Evolutionary conservation across 306 rosid species (phyloP), one percentile per base, ranked within the genome.

Genomic region (Datisca glomerata): DNA sequence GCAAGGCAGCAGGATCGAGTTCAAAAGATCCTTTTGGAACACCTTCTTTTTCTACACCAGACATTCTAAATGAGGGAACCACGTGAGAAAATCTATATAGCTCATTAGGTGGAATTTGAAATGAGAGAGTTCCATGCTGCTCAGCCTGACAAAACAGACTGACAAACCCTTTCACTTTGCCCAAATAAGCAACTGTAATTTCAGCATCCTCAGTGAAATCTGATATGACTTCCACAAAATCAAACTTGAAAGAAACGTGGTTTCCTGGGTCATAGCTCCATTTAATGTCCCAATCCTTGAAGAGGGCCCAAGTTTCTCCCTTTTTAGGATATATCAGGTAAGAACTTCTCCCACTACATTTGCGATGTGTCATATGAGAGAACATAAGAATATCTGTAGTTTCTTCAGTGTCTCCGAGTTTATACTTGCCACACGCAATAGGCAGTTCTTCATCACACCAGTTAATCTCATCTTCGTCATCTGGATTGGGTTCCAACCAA

Each of bases 301-400:
- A 89, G 38, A 89, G 48, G 37, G 95, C 97, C 97, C 97, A 89
- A 18, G 86, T 89, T 49, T 89, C 95, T 24, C 95, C 95, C 66
- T 72, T 75, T 52, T 60, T 51, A 21, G 97, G 95, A 70, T 80
- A 75, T 41, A 89, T 56, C 32, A 77, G 22, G 43, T 49, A 77
- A 18, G 67, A 11, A 50, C 48, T 27, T 21, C 49, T 49, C 15
- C 32, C 44, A 21, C 57, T 56, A 35, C 59, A 68, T 51, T 66
- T 47, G 53, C 65, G 52, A 47, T 57, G 61, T 56, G 77, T 40
- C 79, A 58, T 67, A 65, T 89, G 97, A 61, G 97, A 89, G 70
- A 80, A 77, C 73, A 68, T 61, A 52, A 9, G 70, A 45, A 12
- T 62, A 13, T 58, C 66, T 13, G 7, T 35, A 28, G 61, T 58